Percentiles rank a stretch among this genome's conserved stretches.
These are phyloP conservation scores for Middelhovenomyces tepae DNA, from an alignment of 805 yeast genomes.

Conservation along the genomic window DNA sequence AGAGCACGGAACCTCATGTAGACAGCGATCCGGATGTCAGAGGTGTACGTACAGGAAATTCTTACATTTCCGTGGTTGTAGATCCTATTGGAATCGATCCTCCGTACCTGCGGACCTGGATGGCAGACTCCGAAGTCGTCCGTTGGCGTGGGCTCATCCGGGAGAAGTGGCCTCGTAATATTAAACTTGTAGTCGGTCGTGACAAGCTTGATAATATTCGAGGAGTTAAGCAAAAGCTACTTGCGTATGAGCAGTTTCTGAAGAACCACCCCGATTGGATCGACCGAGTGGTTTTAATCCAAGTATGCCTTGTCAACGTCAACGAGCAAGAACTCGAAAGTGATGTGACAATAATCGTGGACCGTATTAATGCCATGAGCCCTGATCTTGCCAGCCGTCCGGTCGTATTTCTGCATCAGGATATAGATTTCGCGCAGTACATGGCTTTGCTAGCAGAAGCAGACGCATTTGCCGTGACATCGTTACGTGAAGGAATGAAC, in stretches of 20 bases:
- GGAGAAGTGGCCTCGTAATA: slow-evolving; percentile 63
- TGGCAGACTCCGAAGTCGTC: slow-evolving; percentile 42
- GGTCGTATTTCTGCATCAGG: slow-evolving; percentile 80
- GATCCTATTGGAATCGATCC: slow-evolving; percentile 36
- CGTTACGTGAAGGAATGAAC: slow-evolving; percentile 95
- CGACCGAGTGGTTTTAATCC: slow-evolving; percentile 64
- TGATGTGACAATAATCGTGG: slow-evolving; percentile 68
- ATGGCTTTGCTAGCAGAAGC: slow-evolving; percentile 81
- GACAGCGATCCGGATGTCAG: no score
- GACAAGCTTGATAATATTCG: slow-evolving; percentile 83
- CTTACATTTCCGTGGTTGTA: slow-evolving; percentile 28
- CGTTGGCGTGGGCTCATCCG: slow-evolving; percentile 64
- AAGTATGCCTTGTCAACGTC: slow-evolving; percentile 61
- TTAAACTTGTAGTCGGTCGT: slow-evolving; percentile 69
- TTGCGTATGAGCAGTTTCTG: slow-evolving; percentile 78
- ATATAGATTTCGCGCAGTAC: slow-evolving; percentile 82
- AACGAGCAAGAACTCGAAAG: slow-evolving; percentile 55
- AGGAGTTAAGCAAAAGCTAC: slow-evolving; percentile 78
- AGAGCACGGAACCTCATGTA: no score
- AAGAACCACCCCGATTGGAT: slow-evolving; percentile 62
- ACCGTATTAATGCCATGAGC: slow-evolving; percentile 73
- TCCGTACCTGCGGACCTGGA: slow-evolving; percentile 36
- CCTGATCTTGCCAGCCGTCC: slow-evolving; percentile 72
- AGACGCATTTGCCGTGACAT: slow-evolving; percentile 76
- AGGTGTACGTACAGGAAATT: slow-evolving; percentile 22